phyloP scores from a whole-genome alignment of 2,329 filamentous ascomycete species.

The Hypoxylon sp. region DNA sequence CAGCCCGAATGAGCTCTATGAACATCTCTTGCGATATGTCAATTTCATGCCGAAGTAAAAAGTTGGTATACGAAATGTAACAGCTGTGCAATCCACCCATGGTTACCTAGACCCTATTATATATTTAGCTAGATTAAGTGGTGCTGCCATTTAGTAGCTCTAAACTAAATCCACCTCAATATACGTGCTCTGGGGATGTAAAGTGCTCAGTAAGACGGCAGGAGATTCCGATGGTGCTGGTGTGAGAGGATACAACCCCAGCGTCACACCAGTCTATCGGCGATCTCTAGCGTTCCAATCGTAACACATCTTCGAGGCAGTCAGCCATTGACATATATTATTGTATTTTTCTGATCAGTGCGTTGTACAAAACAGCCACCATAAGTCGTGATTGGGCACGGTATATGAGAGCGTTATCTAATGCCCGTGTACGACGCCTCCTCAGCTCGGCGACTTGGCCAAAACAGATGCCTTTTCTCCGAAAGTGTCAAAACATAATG shows the following conservation, averaged over 20 bases:
- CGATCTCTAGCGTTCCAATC: not conserved
- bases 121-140: not conserved
- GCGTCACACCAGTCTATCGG: not conserved
- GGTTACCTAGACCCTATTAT: not conserved
- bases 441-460: not conserved
- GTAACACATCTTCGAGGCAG: not conserved
- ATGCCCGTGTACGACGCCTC: not conserved
- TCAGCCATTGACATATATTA: not conserved
- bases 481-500: not conserved
- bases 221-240: not conserved
- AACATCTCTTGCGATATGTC: slow-evolving; percentile 3
- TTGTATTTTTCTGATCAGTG: not conserved
- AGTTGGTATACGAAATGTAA: not conserved
- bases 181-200: not conserved
- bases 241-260: not conserved
- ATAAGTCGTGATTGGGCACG: not conserved
- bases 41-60: not conserved
- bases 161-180: not conserved
- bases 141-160: not conserved
- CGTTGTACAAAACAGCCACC: not conserved
- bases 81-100: not conserved
- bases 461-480: not conserved
- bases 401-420: not conserved
- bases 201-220: not conserved
- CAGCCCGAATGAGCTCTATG: slow-evolving; percentile 10